phyloP scores from a whole-genome alignment of 345 rosid species.

The Melaleuca quinquenervia region DNA sequence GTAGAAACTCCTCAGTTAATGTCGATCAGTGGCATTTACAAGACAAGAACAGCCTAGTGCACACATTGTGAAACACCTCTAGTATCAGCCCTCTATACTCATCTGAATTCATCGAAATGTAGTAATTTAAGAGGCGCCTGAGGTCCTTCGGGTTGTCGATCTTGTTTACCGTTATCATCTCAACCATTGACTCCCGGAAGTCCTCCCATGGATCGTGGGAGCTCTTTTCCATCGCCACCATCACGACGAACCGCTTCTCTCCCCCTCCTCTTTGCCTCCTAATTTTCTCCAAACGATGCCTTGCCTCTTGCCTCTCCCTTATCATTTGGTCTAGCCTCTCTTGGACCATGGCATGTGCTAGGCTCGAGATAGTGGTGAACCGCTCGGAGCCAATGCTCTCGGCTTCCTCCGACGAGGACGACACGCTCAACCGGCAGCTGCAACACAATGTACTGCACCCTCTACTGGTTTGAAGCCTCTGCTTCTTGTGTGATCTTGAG shows the following conservation, averaged over 20 bases:
- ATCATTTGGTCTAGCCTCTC: conserved; percentile 82
- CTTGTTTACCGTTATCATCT: conserved; percentile 60
- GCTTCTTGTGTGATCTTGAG: conserved; percentile 22
- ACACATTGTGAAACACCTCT: conserved; percentile 71
- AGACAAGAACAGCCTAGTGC: conserved; percentile 45
- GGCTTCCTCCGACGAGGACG: conserved; percentile 49
- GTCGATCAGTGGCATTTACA: conserved; percentile 32
- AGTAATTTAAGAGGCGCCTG: conserved; percentile 69
- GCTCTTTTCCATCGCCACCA: conserved; percentile 84
- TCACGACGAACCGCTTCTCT: conserved; percentile 37
- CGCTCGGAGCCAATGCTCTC: conserved; percentile 30
- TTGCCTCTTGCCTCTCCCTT: conserved; percentile 38
- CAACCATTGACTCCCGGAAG: conserved; percentile 70
- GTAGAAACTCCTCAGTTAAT: background rate
- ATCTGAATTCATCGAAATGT: conserved; percentile 63
- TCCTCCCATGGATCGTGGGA: conserved; percentile 72
- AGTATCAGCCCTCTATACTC: conserved; percentile 53
- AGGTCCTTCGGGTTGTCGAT: conserved; percentile 58
- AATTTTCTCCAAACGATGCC: conserved; percentile 8
- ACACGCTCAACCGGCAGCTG: conserved; percentile 61
- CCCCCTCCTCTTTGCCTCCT: conserved; percentile 15
- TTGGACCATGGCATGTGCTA: conserved; percentile 84
- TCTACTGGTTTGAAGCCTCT: conserved; percentile 26
- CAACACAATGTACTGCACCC: conserved; percentile 61
- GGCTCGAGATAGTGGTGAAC: conserved; percentile 50